Base-by-base conservation (phyloP, 306 rosid genomes). In the Ormosia emarginata region DNA sequence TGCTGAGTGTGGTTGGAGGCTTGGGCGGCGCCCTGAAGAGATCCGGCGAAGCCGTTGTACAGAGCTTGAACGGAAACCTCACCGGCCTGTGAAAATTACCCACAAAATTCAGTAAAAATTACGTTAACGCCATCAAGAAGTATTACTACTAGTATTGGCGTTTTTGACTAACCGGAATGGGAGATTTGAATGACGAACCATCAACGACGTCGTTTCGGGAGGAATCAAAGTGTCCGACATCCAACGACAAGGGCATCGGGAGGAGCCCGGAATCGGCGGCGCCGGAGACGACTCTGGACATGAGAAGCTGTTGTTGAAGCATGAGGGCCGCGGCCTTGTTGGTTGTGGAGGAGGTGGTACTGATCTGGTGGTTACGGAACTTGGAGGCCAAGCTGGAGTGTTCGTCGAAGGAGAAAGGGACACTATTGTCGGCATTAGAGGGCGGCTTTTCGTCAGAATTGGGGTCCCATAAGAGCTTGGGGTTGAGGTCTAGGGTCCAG, bases 331-430 rank as follows among this genome's bases (percentile, higher is more conserved):
- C 87, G 0, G 90, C 83, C 0, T 87, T 77, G 2, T 79, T 63
- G 2, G 87, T 33, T 10, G 79, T 47, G 9, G 85, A 43, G 2
- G 83, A 24, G 24, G 24, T 82, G 67, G 81, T 86, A 53, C 53
- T 87, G 89, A 95, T 90, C 85, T 93, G 98, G 56, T 91, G 98
- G 91, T 78, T 85, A 0, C 89, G 88, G 75, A 94, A 90, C 85
- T 94, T 94, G 63, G 97, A 78, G 52, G 93, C 76, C 40, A 93
- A 84, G 88, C 14, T 86, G 76, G 88, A 33, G 2, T 88, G 88
- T 49, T 92, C 90, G 8, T 92, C 95, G 78, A 77, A 92, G 2
- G 86, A 80, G 76, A 80, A 90, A 15, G 71, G 76, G 58, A 81
- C 77, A 75, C 85, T 76, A 75, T 87, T 78, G 4, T 83, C 85